Conservation (phyloP, 2,329 filamentous ascomycete genomes). For the Diaporthe destruens region DNA sequence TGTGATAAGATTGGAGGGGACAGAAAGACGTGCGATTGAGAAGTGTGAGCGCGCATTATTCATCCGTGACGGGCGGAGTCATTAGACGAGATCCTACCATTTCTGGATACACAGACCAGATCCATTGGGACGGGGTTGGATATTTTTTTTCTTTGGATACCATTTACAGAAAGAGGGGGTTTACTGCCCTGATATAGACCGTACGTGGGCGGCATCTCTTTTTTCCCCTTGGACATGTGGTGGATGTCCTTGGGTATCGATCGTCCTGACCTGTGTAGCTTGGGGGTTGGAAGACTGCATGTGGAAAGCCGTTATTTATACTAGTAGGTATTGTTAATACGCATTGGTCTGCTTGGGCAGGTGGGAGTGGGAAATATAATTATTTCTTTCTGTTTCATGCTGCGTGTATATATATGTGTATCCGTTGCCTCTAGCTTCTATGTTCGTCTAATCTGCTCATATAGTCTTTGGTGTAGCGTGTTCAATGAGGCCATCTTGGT, state of each 20-base stretch:
- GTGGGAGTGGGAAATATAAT: not conserved
- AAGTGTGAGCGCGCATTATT: not conserved
- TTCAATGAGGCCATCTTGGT: constrained; percentile 10
- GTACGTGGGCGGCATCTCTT: constrained; percentile 5
- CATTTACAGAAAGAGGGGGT: not conserved
- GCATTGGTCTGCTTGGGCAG: not conserved
- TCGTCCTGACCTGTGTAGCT: too few relatives aligned
- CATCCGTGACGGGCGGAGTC: not conserved
- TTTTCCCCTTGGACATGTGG: not conserved
- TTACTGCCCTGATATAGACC: too few relatives aligned
- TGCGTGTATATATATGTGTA: not conserved
- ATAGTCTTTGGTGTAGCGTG: not conserved
- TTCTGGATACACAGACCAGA: constrained; percentile 3
- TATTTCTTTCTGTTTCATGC: not conserved
- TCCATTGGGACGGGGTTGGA: not conserved
- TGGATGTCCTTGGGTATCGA: not conserved
- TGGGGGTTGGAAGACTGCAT: not conserved
- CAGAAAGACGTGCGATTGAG: too few relatives aligned
- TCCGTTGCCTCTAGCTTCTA: not conserved
- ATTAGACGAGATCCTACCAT: not conserved
- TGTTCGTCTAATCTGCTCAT: not conserved
- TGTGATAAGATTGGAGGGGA: too few relatives aligned
- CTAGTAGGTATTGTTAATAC: not conserved
- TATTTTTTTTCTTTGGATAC: not conserved
- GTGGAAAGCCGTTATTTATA: not conserved